Base-by-base conservation (phyloP, 805 yeast genomes). In the Wickerhamomyces chaumierensis region DNA sequence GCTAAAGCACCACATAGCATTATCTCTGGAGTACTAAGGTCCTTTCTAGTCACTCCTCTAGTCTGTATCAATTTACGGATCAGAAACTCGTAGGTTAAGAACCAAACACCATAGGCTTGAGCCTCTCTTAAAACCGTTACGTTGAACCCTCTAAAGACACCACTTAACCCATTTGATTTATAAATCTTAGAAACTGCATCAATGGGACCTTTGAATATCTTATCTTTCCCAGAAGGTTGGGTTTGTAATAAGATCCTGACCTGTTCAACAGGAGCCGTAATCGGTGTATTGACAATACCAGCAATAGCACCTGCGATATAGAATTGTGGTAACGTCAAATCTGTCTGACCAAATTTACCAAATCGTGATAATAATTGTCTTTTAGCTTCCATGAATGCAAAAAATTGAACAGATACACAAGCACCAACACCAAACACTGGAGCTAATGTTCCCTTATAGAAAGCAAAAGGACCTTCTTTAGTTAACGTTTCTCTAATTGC, bases 361-460 rank as follows among this genome's bases (percentile, higher is more conserved):
- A 57, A 57, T 46, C 71, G 69, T 15, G 58, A 56, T 39, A 81
- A 81, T 43, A 71, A 61, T 52, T 73, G 81, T 41, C 90, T 61
- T 52, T 96, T 69, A 58, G 72, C 81, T 58, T 90, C 96, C 51
- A 87, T 88, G 35, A 86, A 81, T 1, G 85, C 95, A 37, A 95
- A 92, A 55, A 90, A 90, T 61, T 92, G 98, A 25, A 90, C 85
- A 14, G 95, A 83, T 13, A 92, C 96, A 68, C 96, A 88, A 0
- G 95, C 95, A 37, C 98, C 98, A 11, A 88, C 86, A 18, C 98
- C 98, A 27, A 90, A 57, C 47, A 90, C 68, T 15, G 98, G 98
- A 3, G 96, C 87, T 43, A 87, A 55, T 3, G 96, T 90, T 27
- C 98, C 98, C 62, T 94, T 78, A 59, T 90, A 90, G 53, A 90